phyloP scores from a whole-genome alignment of 2,329 filamentous ascomycete genomes.

The Fusarium oxysporum region DNA sequence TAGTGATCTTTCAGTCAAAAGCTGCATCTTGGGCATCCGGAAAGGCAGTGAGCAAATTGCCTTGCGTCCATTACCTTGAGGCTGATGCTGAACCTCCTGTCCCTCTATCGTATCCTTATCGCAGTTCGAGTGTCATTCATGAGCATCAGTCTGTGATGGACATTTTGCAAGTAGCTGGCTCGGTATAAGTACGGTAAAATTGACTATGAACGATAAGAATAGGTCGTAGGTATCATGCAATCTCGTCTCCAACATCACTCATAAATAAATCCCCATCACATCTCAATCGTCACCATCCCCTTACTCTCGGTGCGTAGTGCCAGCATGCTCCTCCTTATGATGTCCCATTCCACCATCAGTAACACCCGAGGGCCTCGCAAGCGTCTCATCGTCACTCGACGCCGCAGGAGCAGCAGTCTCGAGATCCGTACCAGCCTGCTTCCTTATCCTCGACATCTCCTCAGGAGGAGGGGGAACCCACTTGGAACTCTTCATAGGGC shows the following conservation, averaged over 20 bases:
- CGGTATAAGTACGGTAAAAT: not conserved
- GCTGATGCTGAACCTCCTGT: no score
- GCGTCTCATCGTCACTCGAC: constrained; percentile 34
- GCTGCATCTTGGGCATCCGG: no score
- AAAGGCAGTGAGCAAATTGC: no score
- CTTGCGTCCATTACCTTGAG: no score
- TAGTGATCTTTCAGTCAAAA: no score
- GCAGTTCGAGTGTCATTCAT: no score
- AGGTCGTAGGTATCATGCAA: constrained; percentile 9
- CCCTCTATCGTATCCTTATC: no score
- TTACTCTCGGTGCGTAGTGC: constrained; percentile 25
- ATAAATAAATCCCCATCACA: not conserved
- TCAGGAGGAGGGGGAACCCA: constrained; percentile 62
- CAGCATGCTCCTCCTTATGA: constrained; percentile 33
- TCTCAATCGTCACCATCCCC: not conserved
- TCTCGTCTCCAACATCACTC: not conserved
- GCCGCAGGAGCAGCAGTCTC: constrained; percentile 35
- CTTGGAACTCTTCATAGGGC: constrained; percentile 69
- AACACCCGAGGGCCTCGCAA: constrained; percentile 14
- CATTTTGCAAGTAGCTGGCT: fast-evolving
- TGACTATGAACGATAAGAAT: not conserved
- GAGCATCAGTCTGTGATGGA: no score
- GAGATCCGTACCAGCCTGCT: constrained; percentile 55
- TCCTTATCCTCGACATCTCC: constrained; percentile 57
- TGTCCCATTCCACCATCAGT: constrained; percentile 8